A percentile compares a stretch with the other conserved stretches of the same genome.
phyloP scores from a whole-genome alignment of 1,139 yeast genomes.

The Sugiyamaella xylanicola region DNA sequence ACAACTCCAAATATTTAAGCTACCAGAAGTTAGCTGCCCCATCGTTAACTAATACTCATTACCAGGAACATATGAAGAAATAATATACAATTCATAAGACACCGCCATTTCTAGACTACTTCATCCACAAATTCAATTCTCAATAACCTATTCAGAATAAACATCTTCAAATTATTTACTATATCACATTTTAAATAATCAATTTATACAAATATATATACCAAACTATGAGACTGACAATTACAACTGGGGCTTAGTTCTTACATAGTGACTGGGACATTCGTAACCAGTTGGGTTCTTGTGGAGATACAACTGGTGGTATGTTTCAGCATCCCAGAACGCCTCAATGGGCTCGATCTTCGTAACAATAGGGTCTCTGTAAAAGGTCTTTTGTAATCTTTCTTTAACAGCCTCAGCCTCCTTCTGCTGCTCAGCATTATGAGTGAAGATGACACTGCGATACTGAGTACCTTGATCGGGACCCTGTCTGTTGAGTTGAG shows the following conservation, averaged over 20 bases:
- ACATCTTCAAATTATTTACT: background rate
- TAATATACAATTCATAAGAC: no score
- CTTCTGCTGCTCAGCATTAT: conserved; percentile 52
- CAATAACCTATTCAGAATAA: no score
- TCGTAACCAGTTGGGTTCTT: conserved; percentile 84
- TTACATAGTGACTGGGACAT: conserved; percentile 82
- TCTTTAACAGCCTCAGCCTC: conserved; percentile 47
- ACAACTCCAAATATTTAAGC: no score
- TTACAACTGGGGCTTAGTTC: conserved; percentile 45
- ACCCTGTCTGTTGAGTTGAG: conserved; percentile 65
- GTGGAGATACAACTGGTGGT: conserved; percentile 79
- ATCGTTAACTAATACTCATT: no score
- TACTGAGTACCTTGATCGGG: conserved; percentile 85
- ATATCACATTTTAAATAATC: background rate
- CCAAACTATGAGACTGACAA: background rate
- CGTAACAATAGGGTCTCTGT: conserved; percentile 60
- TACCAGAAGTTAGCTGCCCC: no score
- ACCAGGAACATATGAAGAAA: no score
- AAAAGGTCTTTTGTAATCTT: conserved; percentile 59
- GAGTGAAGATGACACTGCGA: conserved; percentile 73
- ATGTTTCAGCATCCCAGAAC: conserved; percentile 92
- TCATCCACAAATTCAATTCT: no score
- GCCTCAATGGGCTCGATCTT: conserved; percentile 63
- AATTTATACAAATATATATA: background rate
- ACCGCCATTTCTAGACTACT: no score